phyloP scores from a whole-genome alignment of 164 flowering plant species.

The Chimonanthus salicifolius region DNA sequence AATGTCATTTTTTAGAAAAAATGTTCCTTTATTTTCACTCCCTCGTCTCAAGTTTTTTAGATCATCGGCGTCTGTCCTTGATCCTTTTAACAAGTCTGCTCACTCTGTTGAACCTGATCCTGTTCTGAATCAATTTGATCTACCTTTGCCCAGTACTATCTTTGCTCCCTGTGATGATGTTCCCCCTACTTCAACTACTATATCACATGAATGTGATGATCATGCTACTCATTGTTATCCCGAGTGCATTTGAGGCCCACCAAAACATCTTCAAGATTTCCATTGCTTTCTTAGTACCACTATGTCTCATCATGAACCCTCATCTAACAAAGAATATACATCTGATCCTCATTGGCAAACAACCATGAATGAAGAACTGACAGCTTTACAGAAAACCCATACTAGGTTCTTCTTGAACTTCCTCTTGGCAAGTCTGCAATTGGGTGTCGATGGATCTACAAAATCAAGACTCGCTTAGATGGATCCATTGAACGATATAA shows the following conservation, averaged over 20 bases:
- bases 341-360: not conserved
- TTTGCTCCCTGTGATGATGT: not conserved
- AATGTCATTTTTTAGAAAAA: not conserved
- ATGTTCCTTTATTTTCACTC: not conserved
- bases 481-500: too few relatives aligned
- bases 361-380: not conserved
- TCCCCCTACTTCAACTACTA: not conserved
- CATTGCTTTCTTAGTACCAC: not conserved
- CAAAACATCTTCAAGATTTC: not conserved
- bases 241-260: not conserved
- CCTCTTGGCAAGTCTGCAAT: not conserved
- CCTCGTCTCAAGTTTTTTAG: not conserved
- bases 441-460: too few relatives aligned
- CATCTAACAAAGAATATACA: too few relatives aligned
- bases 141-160: not conserved
- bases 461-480: too few relatives aligned
- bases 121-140: not conserved
- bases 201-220: not conserved
- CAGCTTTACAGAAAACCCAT: not conserved
- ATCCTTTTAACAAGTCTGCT: not conserved
- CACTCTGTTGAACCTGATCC: not conserved
- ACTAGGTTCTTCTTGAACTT: not conserved
- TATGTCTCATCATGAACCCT: too few relatives aligned
- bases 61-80: not conserved
- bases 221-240: not conserved